A percentile compares a stretch with the other conserved stretches of the same genome.
phyloP scores from a whole-genome alignment of 345 rosid species.

The Moricandia moricandioides region DNA sequence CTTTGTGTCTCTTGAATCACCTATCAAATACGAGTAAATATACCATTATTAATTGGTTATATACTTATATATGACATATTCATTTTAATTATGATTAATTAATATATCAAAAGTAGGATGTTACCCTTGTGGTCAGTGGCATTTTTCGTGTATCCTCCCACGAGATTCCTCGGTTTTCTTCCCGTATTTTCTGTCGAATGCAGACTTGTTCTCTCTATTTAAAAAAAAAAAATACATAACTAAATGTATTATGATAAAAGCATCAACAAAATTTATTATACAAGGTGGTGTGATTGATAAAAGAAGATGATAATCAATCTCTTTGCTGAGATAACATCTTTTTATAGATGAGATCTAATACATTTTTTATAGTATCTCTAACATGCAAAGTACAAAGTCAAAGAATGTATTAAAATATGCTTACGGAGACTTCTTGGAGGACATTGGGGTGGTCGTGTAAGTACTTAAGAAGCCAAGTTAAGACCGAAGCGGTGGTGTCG shows the following conservation, averaged over 20 bases:
- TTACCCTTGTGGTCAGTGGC: slow-evolving; percentile 80
- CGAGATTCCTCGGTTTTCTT: slow-evolving; percentile 56
- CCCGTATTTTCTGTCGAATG: slow-evolving; percentile 47
- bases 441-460: slow-evolving; percentile 61
- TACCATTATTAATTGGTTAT: neutral
- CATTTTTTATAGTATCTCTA: neutral
- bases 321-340: neutral
- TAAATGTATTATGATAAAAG: neutral
- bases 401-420: neutral
- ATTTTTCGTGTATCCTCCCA: slow-evolving; percentile 91
- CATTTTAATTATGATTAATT: neutral
- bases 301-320: no score
- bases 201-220: slow-evolving; percentile 67
- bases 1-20: slow-evolving; percentile 97
- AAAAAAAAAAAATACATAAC: neutral
- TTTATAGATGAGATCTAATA: neutral
- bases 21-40: slow-evolving; percentile 33
- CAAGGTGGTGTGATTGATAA: neutral
- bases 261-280: neutral
- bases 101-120: neutral
- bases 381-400: neutral
- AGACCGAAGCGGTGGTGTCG: slow-evolving; percentile 86
- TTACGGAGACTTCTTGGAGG: slow-evolving; percentile 67
- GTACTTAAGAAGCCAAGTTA: slow-evolving; percentile 87
- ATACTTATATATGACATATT: no score